Base-by-base conservation (phyloP, 805 yeast species). In the Ogataea philodendri region DNA sequence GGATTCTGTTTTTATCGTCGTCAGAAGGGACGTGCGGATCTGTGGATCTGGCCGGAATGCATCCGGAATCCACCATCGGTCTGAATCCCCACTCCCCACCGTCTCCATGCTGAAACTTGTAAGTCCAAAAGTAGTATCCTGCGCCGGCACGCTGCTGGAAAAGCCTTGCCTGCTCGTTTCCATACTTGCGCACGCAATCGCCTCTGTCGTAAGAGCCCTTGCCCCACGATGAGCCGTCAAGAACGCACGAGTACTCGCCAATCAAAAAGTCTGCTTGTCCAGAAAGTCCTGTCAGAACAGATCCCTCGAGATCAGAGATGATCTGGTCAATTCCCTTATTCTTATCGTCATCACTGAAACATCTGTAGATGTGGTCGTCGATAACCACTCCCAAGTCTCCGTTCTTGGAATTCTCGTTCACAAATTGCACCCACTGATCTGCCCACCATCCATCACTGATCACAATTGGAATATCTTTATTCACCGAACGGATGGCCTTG, bases 31-130 rank as follows among this genome's bases (percentile, higher is more conserved):
- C 27, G 3, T 48, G 39, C 5, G 28, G 24, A 3, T 35, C 37
- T 0, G 49, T 44, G 7, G 32, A 10, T 26, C 70, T 42, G 10
- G 56, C 37, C 5, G 76, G 73, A 15, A 78, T 57, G 7, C 78
- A 74, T 1, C 86, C 87, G 34, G 63, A 62, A 15, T 81, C 78
- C 14, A 71, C 65, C 88, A 84, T 85, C 22, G 87, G 84, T 15
- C 72, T 69, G 61, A 86, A 81, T 32, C 93, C 97, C 97, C 97
- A 90, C 62, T 87, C 97, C 10, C 97, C 97, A 26, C 97, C 97
- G 53, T 81, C 82, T 2, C 97, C 97, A 39, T 78, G 69, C 55
- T 82, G 76, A 54, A 89, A 89, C 61, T 87, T 86, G 58, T 65
- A 84, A 2, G 96, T 84, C 97, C 97, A 90, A 61, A 93, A 90